Conservation (phyloP, 306 rosid genomes). For the Dalbergia cultrata region DNA sequence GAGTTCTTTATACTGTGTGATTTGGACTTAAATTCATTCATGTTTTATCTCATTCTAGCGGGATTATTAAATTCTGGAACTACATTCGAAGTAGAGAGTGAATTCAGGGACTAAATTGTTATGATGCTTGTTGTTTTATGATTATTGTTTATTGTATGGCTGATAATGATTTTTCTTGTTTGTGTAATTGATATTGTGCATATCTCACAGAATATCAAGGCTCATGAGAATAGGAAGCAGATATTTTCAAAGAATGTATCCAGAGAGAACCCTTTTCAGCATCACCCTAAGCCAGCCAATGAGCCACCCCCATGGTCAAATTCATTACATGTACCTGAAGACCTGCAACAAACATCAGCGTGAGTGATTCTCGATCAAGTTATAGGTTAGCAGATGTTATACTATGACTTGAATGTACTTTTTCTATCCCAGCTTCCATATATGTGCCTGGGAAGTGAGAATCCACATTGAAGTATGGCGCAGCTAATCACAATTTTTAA, state of each 20-base stretch:
- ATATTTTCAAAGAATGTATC: slow-evolving; percentile 76
- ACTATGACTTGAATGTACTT: slow-evolving; percentile 5
- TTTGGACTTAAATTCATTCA: neutral
- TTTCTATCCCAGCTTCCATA: slow-evolving; percentile 17
- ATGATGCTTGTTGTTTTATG: too few species aligned
- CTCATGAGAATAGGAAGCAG: slow-evolving; percentile 91
- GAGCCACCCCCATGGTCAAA: slow-evolving; percentile 95
- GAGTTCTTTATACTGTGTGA: neutral
- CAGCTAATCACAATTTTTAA: slow-evolving; percentile 21
- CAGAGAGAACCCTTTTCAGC: slow-evolving; percentile 77
- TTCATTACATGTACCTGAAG: slow-evolving; percentile 57
- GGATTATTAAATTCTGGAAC: neutral
- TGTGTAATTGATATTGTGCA: slow-evolving; percentile 11
- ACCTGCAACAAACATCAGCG: slow-evolving; percentile 60
- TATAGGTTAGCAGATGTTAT: slow-evolving; percentile 26
- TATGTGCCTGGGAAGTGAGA: neutral
- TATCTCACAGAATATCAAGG: slow-evolving; percentile 79
- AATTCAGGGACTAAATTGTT: neutral
- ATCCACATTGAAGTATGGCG: slow-evolving; percentile 29
- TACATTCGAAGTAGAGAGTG: too few species aligned
- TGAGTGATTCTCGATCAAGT: slow-evolving; percentile 51
- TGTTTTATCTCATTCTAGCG: neutral
- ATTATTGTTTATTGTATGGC: neutral
- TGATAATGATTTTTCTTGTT: neutral
- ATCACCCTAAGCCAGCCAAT: slow-evolving; percentile 64